Conservation (phyloP, 169 alveolate species). For the Perkinsus olseni region DNA sequence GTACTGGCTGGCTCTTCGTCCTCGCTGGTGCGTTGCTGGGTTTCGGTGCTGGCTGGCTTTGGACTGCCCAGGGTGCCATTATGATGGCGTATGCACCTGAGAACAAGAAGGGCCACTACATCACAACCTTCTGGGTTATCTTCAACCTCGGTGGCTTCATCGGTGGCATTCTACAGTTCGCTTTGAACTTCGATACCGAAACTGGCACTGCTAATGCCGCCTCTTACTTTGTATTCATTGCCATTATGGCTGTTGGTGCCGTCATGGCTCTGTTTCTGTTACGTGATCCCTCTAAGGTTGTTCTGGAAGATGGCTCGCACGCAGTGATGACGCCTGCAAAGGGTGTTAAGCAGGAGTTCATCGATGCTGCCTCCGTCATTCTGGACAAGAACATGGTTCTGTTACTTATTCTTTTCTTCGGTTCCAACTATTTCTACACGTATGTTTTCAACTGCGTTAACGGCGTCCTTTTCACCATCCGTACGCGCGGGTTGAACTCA, state of each 20-base stretch:
- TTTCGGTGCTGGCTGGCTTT: conserved; percentile 28
- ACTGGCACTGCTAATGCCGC: conserved; percentile 1
- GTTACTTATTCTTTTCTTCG: conserved; percentile 19
- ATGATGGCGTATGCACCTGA: conserved; percentile 34
- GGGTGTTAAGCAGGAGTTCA: background rate
- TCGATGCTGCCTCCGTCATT: background rate
- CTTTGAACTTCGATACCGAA: conserved; percentile 17
- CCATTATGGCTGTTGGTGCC: background rate
- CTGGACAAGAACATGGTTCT: background rate
- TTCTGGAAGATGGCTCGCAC: conserved; percentile 2
- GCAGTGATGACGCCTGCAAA: background rate
- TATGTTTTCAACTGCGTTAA: conserved; percentile 30
- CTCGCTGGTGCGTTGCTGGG: conserved; percentile 9
- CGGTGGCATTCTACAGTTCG: conserved; percentile 28
- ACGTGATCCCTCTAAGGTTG: background rate
- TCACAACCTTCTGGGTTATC: conserved; percentile 30
- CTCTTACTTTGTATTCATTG: background rate
- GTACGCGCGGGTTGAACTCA: conserved; percentile 34
- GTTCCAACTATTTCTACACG: conserved; percentile 35
- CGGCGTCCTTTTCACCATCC: conserved; percentile 25
- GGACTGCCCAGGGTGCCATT: conserved; percentile 35
- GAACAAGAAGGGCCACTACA: conserved; percentile 13
- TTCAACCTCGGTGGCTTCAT: conserved; percentile 33
- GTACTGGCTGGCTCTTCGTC: background rate
- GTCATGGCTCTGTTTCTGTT: background rate